Percentiles rank a stretch among this genome's conserved stretches.
Conservation (phyloP, 768 basidiomycete species). For the Coprinellus micaceus region DNA sequence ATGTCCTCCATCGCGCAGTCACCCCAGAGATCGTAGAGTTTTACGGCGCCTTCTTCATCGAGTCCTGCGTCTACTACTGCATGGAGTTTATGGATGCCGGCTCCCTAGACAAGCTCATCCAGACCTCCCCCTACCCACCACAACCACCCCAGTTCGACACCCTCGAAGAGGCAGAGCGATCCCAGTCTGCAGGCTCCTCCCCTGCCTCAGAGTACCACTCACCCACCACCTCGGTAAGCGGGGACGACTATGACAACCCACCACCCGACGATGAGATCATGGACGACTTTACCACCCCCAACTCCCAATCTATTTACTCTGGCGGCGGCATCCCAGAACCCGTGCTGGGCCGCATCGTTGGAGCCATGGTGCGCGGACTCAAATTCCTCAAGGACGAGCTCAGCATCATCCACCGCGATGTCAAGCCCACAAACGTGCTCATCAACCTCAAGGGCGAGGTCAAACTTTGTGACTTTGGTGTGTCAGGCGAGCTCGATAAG, state of each 20-base stretch:
- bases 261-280: background rate
- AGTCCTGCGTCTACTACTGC: conserved; percentile 99
- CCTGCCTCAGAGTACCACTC: conserved; percentile 10
- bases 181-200: conserved; percentile 3
- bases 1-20: conserved; percentile 91
- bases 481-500: conserved; percentile 95
- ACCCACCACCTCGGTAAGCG: background rate
- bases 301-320: conserved; percentile 16
- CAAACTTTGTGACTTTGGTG: conserved; percentile 98
- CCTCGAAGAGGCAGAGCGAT: background rate
- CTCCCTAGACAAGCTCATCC: conserved; percentile 76
- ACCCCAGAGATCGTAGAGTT: conserved; percentile 95
- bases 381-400: conserved; percentile 94
- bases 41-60: conserved; percentile 98
- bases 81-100: conserved; percentile 99
- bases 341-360: conserved; percentile 79
- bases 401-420: conserved; percentile 77
- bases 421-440: conserved; percentile 93
- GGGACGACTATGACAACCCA: background rate
- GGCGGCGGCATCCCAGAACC: conserved; percentile 66
- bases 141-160: background rate
- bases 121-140: conserved; percentile 1
- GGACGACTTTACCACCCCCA: background rate
- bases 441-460: conserved; percentile 84
- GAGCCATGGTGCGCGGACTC: conserved; percentile 81